A percentile compares a stretch with the other conserved stretches of the same genome.
phyloP scores from a whole-genome alignment of 192 early-diverging fungal genomes.

The Obelidium mucronatum region DNA sequence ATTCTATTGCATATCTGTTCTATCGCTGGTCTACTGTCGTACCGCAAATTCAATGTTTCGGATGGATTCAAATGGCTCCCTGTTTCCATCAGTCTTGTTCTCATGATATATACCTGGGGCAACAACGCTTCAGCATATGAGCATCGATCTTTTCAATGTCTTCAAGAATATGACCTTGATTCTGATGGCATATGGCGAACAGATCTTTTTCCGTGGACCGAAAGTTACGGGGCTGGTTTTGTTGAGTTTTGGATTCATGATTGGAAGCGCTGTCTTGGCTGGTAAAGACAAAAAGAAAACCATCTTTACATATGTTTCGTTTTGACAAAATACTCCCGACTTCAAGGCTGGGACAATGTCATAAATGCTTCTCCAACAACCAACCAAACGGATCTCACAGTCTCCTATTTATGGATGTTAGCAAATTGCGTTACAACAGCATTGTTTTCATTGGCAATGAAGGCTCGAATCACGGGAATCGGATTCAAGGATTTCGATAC shows the following conservation, averaged over 20 bases:
- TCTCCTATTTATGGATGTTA: conserved; percentile 78
- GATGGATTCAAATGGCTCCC: conserved; percentile 72
- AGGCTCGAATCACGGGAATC: conserved; percentile 84
- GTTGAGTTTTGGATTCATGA: too few species aligned
- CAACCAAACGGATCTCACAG: too few species aligned
- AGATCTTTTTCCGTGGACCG: too few species aligned
- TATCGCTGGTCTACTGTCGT: background rate
- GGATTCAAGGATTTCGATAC: conserved; percentile 98
- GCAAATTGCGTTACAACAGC: conserved; percentile 92
- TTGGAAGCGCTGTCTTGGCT: too few species aligned
- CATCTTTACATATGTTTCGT: too few species aligned
- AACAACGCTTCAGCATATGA: conserved; percentile 89
- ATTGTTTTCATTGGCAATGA: conserved; percentile 88
- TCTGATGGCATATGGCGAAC: too few species aligned
- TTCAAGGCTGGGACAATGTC: too few species aligned
- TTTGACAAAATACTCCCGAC: too few species aligned
- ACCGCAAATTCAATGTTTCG: conserved; percentile 31
- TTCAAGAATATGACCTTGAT: conserved; percentile 99
- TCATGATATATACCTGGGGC: conserved; percentile 98
- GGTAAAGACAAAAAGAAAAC: too few species aligned
- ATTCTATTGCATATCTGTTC: background rate
- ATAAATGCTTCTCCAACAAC: too few species aligned
- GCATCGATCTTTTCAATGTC: conserved; percentile 94
- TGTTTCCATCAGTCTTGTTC: conserved; percentile 81
- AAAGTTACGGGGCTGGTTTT: too few species aligned